Base-by-base conservation (phyloP, 1,284 basidiomycete genomes). In the Tremellales sp. region DNA sequence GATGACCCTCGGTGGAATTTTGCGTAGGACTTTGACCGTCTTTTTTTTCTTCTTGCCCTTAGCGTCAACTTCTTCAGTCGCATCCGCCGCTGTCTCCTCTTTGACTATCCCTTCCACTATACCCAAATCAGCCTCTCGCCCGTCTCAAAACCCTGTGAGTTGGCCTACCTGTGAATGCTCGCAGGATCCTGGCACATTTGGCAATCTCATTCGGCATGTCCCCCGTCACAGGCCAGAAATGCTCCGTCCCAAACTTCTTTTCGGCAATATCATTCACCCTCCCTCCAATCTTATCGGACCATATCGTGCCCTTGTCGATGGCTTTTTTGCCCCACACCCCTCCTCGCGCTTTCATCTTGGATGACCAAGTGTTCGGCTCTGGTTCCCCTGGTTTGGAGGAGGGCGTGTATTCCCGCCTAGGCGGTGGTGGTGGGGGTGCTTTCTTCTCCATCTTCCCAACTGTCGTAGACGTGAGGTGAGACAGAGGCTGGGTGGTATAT, bases 1-100 rank as follows among this genome's bases (percentile, higher is more conserved):
- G 36, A 81, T 73, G n/a, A 80, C 73, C 13, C 66, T 49, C 0
- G 78, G 76, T 0, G 79, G 79, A 46, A 80, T 78, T 63, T 80
- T 80, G 37, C 76, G 70, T 11, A 77, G 57, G 6, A 79, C 73
- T 45, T 76, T 77, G 41, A 56, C 54, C 33, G 69, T 69, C 41
- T 72, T 72, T 53, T 72, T 70, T 46, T 69, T 62, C 40, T 62
- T 64, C 24, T 53, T 56, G 1, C 40, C 24, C 12, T 45, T 43
- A 11, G 47, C 42, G 3, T 52, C 57, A 23, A 57, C 61, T 3
- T 60, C 55, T 27, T 53, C 53, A 31, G 58, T 49, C 31, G 49
- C 19, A 7, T 58, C 60, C 27, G 51, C 57, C 39, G 66, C 66
- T n/a, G n/a, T n/a, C 27, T 58, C 63, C 33, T 63, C 54, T 12